Conservation (phyloP, 2,329 filamentous ascomycete species). For the Colletotrichum lupini region DNA sequence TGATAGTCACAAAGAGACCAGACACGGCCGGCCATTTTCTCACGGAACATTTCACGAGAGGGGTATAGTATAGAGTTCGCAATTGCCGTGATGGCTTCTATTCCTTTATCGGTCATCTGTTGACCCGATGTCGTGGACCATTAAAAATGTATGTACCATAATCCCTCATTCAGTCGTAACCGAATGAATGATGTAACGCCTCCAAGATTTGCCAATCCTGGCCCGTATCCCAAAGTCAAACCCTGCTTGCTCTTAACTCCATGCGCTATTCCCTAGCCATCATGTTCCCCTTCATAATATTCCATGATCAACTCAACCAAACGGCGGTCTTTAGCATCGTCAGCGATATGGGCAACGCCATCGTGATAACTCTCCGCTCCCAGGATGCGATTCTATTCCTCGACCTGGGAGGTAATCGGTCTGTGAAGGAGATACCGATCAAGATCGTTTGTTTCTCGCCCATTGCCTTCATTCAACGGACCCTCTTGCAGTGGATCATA, state of each 20-base stretch:
- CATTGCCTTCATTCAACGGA: neutral
- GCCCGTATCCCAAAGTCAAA: neutral
- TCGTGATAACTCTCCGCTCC: neutral
- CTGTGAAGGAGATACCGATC: neutral
- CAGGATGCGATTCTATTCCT: neutral
- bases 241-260: conserved; percentile 3
- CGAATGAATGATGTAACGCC: conserved; percentile 12
- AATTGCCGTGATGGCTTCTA: conserved; percentile 9
- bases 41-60: neutral
- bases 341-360: neutral
- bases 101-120: conserved; percentile 27
- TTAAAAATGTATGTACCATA: conserved; percentile 4
- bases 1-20: neutral
- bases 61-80: neutral
- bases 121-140: conserved; percentile 1
- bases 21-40: neutral
- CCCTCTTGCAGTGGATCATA: neutral
- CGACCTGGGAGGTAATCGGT: neutral
- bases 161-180: conserved; percentile 15
- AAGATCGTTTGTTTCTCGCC: neutral
- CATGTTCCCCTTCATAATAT: neutral
- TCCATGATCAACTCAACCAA: neutral
- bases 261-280: neutral
- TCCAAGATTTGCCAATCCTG: neutral
- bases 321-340: neutral